These are phyloP conservation scores for Podospora bellae-mahoneyi DNA, from an alignment of 495 filamentous ascomycete species.

Conservation along the genomic window DNA sequence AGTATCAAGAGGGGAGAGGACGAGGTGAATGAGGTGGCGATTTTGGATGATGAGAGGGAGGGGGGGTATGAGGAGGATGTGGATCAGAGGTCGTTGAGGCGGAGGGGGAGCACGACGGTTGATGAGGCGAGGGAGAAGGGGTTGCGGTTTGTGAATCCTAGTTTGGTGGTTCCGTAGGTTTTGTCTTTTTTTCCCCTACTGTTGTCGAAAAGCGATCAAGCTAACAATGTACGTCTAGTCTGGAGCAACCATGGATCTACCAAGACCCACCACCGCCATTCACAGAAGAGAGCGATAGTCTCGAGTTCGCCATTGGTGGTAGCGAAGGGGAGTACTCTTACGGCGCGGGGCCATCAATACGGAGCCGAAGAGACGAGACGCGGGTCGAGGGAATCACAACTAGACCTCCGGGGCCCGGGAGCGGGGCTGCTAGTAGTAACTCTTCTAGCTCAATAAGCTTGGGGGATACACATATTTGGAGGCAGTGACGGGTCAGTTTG, in stretches of 20 bases:
- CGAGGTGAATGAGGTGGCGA: conserved; percentile 31
- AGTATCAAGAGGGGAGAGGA: conserved; percentile 66
- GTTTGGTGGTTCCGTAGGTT: conserved; percentile 60
- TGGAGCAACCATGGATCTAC: conserved; percentile 54
- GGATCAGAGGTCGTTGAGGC: conserved; percentile 28
- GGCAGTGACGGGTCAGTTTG: conserved; percentile 25
- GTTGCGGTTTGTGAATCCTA: conserved; percentile 69
- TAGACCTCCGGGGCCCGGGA: background rate
- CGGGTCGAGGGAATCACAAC: background rate
- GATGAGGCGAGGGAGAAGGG: conserved; percentile 68
- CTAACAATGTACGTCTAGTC: conserved; percentile 27
- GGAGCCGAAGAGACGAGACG: background rate
- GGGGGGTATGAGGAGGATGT: conserved; percentile 27
- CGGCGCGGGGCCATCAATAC: background rate
- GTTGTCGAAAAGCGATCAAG: background rate
- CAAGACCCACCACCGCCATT: conserved; percentile 44
- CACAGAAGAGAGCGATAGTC: conserved; percentile 2
- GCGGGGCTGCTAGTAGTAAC: conserved; percentile 18
- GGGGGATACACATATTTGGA: conserved; percentile 56
- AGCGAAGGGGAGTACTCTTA: conserved; percentile 7
- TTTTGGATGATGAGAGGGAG: conserved; percentile 39
- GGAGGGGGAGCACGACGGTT: conserved; percentile 50
- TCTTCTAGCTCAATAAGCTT: conserved; percentile 48
- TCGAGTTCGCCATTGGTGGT: conserved; percentile 12
- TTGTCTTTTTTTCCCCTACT: background rate